Base-by-base conservation (phyloP, 495 filamentous ascomycete species). In the Aspergillus funiculosus region DNA sequence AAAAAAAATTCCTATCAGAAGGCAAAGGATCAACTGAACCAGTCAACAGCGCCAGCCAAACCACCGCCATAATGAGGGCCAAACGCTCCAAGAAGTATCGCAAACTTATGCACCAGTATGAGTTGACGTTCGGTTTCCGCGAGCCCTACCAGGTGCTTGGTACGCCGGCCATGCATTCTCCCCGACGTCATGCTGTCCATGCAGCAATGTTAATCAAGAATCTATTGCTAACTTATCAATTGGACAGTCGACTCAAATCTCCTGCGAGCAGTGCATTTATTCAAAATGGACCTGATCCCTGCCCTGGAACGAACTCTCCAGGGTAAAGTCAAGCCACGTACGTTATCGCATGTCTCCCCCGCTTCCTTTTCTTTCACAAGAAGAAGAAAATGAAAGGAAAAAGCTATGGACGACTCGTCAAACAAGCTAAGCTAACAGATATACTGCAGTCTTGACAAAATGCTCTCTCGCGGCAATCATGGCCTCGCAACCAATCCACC, bases 31-130 rank as follows among this genome's bases (percentile, higher is more conserved):
- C 39, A 28, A 27, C 20, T 17, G 1, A 30, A 37, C 13, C 30
- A 41, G 24, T 36, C 43, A 22, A 36, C 42, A 22, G 19, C 37
- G 36, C 14, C 21, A 18, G 18, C 11, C 39, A 48, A 48, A 24
- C 43, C 50, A 54, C 44, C 37, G 42, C 27, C 48, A 51, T 59
- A 50, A 94, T 94, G 88, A 79, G 85, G 58, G 89, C 87, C 46
- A 96, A 96, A 65, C 81, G 92, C 50, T 83, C 86, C 5, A 98
- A 96, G 72, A 85, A 89, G 62, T 98, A 97, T 67, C 83, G 87
- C 59, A 94, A 94, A 80, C 77, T 96, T 46, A 96, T 99, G 89
- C 80, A 86, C 54, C 81, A 89, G 58, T 97, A 89, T 79, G 78
- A 79, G 57, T 71, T 88, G 49, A 78, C 74, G 36, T 94, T 90